Base-by-base conservation (phyloP, 176 grass and related monocot genomes). In the Alloteropsis semialata region DNA sequence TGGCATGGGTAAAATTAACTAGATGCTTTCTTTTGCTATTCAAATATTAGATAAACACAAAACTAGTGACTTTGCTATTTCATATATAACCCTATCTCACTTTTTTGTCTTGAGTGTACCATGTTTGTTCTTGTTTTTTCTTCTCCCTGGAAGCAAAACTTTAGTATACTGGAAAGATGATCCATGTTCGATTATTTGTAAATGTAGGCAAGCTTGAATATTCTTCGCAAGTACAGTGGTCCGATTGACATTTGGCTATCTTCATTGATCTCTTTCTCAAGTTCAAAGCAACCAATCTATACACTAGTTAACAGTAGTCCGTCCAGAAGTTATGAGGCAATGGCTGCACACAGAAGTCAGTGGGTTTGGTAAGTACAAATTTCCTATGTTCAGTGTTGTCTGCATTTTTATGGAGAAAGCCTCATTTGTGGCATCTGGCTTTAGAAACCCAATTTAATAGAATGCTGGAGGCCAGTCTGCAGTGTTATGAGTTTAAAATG, bases 211-310 rank as follows among this genome's bases (percentile, higher is more conserved):
- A 91, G 92, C 66, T 19, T 71, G 33, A 94, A 81, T 29, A 84
- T 91, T 63, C 45, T 94, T 61, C 92, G 92, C 59, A 94, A 94
- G 68, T 94, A 94, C 69, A 84, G 76, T 76, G 92, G 92, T 27
- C 77, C 92, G 5, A 24, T 94, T 32, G 89, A 94, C 39, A 91
- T 94, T 19, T 94, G 89, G 92, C 24, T 94, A 37, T 91, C 89
- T 44, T 85, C 57, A 0, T 37, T 80, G 5, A 82, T 28, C 24
- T 79, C 70, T 27, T 83, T 37, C 77, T 85, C 77, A 65, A 71
- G 64, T 29, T 45, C 53, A 12, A 86, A 75, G 46, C 69, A 79
- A 76, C 54, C 79, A 39, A 79, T 51, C 19, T 89, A 79, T 85
- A 82, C 77, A 24, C 1, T 94, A 37, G 72, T 84, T 76, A 91